Evolutionary conservation across 352 stramenopile species (phyloP).

Genomic region (Phytophthora pini): DNA sequence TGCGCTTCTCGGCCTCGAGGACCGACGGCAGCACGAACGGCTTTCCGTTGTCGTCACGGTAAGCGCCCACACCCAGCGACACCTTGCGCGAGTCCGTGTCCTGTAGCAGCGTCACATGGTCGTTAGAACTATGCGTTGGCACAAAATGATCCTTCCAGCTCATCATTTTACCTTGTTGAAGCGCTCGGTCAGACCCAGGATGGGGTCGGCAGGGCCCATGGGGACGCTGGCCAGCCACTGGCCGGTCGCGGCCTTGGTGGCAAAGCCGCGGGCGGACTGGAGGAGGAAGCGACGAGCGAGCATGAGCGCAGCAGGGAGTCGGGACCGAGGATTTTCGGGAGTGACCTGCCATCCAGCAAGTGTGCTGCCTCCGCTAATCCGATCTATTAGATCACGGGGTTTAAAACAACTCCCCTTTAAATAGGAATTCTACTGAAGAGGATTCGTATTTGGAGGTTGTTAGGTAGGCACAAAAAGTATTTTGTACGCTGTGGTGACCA

Average conservation of each 20-base stretch:
- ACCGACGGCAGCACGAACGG: conserved; percentile 97
- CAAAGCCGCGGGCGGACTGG: conserved; percentile 49
- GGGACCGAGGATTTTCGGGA: conserved; percentile 34
- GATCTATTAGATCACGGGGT: conserved; percentile 23
- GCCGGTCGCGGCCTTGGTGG: conserved; percentile 44
- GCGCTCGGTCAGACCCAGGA: conserved; percentile 95
- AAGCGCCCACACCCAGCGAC: conserved; percentile 98
- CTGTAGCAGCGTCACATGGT: conserved; percentile 29
- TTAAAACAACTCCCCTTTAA: conserved; percentile 19
- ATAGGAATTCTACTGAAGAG: neutral
- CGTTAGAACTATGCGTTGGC: neutral
- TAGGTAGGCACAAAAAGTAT: neutral
- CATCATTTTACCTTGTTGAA: conserved; percentile 84
- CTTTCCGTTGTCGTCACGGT: conserved; percentile 95
- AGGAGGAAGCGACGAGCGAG: conserved; percentile 40
- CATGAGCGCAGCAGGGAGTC: conserved; percentile 29
- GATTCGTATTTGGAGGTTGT: neutral
- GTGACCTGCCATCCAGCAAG: conserved; percentile 20
- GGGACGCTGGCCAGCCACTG: conserved; percentile 86
- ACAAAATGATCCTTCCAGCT: conserved; percentile 7
- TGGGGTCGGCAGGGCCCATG: conserved; percentile 96
- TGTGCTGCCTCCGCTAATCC: conserved; percentile 25
- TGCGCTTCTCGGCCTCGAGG: conserved; percentile 95
- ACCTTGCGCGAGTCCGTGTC: conserved; percentile 95
- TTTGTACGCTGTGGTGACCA: neutral